A percentile compares a stretch with the other conserved stretches of the same genome.
phyloP scores from a whole-genome alignment of 805 yeast species.

The Cyberlindnera maclurae region DNA sequence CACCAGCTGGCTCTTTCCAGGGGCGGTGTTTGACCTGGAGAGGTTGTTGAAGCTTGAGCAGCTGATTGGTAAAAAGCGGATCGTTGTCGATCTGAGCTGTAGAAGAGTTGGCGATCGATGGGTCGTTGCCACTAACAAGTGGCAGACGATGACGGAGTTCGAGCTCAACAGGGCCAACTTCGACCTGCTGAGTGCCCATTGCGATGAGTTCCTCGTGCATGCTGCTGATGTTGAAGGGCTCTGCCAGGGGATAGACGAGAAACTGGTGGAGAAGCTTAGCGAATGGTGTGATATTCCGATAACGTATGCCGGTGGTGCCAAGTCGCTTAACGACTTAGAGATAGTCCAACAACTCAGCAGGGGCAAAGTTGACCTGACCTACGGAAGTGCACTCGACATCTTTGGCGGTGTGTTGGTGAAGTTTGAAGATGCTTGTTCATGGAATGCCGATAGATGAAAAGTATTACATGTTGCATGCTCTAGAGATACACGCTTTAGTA shows the following conservation, averaged over 20 bases:
- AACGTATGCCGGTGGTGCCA: conserved; percentile 98
- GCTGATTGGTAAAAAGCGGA: conserved; percentile 52
- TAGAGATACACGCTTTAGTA: too few species aligned
- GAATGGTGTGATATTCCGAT: conserved; percentile 72
- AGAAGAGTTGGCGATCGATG: conserved; percentile 46
- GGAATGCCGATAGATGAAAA: conserved; percentile 46
- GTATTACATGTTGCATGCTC: too few species aligned
- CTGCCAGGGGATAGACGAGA: conserved; percentile 86
- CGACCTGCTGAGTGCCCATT: conserved; percentile 47
- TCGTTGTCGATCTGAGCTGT: conserved; percentile 91
- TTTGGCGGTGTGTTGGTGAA: conserved; percentile 85
- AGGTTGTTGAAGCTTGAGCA: conserved; percentile 45
- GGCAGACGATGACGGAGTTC: conserved; percentile 84
- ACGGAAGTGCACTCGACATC: conserved; percentile 87
- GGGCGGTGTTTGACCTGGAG: conserved; percentile 41
- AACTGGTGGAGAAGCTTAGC: conserved; percentile 62
- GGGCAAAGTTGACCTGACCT: conserved; percentile 87
- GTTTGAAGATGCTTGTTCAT: conserved; percentile 64
- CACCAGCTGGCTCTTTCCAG: conserved; percentile 84
- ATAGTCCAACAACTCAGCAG: conserved; percentile 59
- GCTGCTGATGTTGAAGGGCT: conserved; percentile 99
- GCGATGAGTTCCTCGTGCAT: conserved; percentile 86
- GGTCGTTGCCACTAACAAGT: conserved; percentile 96
- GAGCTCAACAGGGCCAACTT: conserved; percentile 50
- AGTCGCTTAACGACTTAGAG: conserved; percentile 57